These are phyloP conservation scores for Trichophyton schoenleinii DNA, from an alignment of 2,329 filamentous ascomycete genomes.

Conservation along the genomic window DNA sequence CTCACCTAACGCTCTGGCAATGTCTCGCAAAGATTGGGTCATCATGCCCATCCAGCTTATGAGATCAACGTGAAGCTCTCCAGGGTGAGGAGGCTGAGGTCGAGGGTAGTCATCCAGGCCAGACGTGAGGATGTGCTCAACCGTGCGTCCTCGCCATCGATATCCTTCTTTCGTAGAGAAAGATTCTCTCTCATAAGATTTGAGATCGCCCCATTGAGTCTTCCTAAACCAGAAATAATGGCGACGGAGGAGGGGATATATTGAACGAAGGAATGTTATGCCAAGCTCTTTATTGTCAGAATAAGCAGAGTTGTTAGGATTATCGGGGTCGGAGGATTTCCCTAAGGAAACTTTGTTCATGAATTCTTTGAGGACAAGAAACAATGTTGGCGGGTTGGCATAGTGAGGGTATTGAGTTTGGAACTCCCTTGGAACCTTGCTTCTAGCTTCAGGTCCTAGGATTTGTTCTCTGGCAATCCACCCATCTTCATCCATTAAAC, in stretches of 20 bases:
- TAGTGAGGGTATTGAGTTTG: constrained; percentile 95
- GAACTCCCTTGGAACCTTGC: constrained; percentile 87
- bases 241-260: constrained; percentile 77
- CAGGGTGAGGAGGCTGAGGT: constrained; percentile 82
- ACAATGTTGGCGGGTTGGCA: constrained; percentile 90
- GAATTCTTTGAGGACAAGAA: constrained; percentile 75
- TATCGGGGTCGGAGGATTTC: constrained; percentile 19
- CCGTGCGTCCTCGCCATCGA: constrained; percentile 83
- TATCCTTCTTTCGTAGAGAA: constrained; percentile 87
- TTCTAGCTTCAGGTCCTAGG: constrained; percentile 76
- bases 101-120: constrained; percentile 95
- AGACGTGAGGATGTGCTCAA: constrained; percentile 77
- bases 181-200: constrained; percentile 77
- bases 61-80: constrained; percentile 87
- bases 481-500: constrained; percentile 87
- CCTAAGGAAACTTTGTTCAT: constrained; percentile 58
- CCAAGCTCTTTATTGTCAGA: constrained; percentile 56
- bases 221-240: constrained; percentile 93
- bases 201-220: constrained; percentile 82
- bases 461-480: constrained; percentile 98
- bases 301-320: constrained; percentile 50
- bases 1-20: constrained; percentile 63
- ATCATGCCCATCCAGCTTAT: constrained; percentile 98
- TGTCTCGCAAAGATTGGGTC: constrained; percentile 69
- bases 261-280: constrained; percentile 55